Conservation (phyloP, 2,329 filamentous ascomycete genomes). For the Hypoxylon sp. region DNA sequence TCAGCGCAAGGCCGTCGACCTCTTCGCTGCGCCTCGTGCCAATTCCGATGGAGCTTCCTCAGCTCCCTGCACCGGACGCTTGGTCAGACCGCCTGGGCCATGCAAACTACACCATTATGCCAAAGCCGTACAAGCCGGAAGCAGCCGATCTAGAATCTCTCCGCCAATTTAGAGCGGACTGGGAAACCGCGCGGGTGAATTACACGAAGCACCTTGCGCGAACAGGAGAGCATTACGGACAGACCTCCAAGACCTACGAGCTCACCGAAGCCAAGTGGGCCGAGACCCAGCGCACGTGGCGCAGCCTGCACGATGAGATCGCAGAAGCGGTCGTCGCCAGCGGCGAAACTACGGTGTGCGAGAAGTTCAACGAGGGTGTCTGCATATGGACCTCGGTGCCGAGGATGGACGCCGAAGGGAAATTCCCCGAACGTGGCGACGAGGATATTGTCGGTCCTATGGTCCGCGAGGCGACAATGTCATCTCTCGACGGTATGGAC, state of each 20-base stretch:
- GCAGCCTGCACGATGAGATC: slow-evolving; percentile 73
- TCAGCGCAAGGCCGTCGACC: slow-evolving; percentile 81
- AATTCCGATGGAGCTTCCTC: slow-evolving; percentile 56
- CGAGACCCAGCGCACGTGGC: slow-evolving; percentile 81
- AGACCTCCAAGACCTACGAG: slow-evolving; percentile 87
- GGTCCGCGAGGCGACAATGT: slow-evolving; percentile 71
- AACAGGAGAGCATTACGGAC: slow-evolving; percentile 89
- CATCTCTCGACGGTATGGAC: slow-evolving; percentile 42
- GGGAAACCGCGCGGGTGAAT: slow-evolving; percentile 85
- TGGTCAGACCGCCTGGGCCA: slow-evolving; percentile 91
- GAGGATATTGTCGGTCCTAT: slow-evolving; percentile 95
- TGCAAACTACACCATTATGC: slow-evolving; percentile 90
- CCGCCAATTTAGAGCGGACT: slow-evolving; percentile 77
- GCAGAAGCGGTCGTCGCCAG: slow-evolving; percentile 63
- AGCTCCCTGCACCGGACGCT: slow-evolving; percentile 73
- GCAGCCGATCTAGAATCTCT: slow-evolving; percentile 67
- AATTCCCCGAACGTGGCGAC: slow-evolving; percentile 89
- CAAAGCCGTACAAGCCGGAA: slow-evolving; percentile 80
- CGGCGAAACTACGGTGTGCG: slow-evolving; percentile 54
- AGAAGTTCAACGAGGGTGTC: slow-evolving; percentile 66
- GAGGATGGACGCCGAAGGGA: slow-evolving; percentile 78
- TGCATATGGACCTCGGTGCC: slow-evolving; percentile 74
- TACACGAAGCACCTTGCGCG: slow-evolving; percentile 91
- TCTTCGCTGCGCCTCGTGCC: slow-evolving; percentile 74
- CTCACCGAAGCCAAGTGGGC: slow-evolving; percentile 92